phyloP scores from a whole-genome alignment of 2,329 filamentous ascomycete genomes.

The Diaporthe caulivora region DNA sequence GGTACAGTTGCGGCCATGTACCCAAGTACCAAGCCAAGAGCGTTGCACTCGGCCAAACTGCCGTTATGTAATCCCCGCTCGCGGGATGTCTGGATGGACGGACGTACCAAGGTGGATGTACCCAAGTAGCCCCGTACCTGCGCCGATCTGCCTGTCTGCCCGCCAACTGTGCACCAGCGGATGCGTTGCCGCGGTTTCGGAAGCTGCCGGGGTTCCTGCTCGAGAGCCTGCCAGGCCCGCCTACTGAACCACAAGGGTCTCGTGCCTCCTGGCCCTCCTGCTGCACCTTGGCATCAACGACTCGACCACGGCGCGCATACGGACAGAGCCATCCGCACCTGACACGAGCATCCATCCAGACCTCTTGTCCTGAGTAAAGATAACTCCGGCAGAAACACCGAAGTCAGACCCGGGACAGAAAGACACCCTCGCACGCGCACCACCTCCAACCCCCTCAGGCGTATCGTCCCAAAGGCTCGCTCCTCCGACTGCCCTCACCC shows the following conservation, averaged over 20 bases:
- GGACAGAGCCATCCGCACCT: slow-evolving; percentile 12
- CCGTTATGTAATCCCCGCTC: slow-evolving; percentile 12
- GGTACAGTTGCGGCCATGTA: not conserved
- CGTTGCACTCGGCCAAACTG: not conserved
- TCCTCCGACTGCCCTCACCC: slow-evolving; percentile 12
- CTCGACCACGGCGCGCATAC: slow-evolving; percentile 25
- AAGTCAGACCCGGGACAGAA: not conserved
- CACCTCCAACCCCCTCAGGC: not conserved
- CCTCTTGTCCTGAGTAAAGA: slow-evolving; percentile 20
- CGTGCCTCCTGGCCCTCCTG: slow-evolving; percentile 14
- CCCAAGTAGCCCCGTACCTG: not conserved
- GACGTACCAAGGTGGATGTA: no score
- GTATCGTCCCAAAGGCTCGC: slow-evolving; percentile 24
- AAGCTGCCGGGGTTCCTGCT: slow-evolving; percentile 21
- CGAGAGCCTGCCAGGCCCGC: not conserved
- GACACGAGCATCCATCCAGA: slow-evolving; percentile 21
- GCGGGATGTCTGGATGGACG: not conserved
- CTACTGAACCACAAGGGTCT: slow-evolving; percentile 6
- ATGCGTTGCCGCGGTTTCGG: slow-evolving; percentile 27
- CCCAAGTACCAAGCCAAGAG: no score
- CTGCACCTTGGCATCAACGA: slow-evolving; percentile 11
- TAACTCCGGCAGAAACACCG: slow-evolving; percentile 32
- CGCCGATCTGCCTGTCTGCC: not conserved
- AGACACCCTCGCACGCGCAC: not conserved
- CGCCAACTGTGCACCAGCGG: slow-evolving; percentile 17